phyloP scores from a whole-genome alignment of 1,284 basidiomycete genomes.

The Cerrena zonata region DNA sequence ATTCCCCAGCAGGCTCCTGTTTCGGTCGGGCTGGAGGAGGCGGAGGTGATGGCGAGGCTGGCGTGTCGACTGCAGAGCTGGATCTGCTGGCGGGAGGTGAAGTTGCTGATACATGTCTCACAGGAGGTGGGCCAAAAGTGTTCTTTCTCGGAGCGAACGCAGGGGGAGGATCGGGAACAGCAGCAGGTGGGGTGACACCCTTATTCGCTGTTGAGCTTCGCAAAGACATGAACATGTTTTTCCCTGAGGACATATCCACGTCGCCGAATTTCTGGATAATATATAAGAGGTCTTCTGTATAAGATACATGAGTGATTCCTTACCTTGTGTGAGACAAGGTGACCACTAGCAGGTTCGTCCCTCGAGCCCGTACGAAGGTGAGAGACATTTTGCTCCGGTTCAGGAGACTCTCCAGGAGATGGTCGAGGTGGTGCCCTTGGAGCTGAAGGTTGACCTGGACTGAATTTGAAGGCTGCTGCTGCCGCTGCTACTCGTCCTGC shows the following conservation, averaged over 20 bases:
- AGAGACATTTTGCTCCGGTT: not conserved
- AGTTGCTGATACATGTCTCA: constrained; percentile 31
- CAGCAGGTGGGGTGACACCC: constrained; percentile 27
- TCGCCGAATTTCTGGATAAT: constrained; percentile 54
- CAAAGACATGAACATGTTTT: constrained; percentile 46
- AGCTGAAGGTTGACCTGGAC: constrained; percentile 8
- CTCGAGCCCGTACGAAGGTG: not conserved
- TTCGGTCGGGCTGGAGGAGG: not conserved
- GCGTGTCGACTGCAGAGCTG: constrained; percentile 11
- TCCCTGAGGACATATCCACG: constrained; percentile 50
- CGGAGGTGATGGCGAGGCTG: constrained; percentile 21
- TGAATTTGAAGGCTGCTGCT: constrained; percentile 20
- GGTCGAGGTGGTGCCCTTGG: constrained; percentile 6
- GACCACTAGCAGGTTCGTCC: constrained; percentile 4
- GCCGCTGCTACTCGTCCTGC: constrained; percentile 27
- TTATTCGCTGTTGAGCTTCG: constrained; percentile 38
- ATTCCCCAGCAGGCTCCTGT: constrained; percentile 44
- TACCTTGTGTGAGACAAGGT: constrained; percentile 27
- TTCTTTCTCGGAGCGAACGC: constrained; percentile 44
- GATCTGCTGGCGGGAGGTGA: constrained; percentile 10
- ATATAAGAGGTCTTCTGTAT: not conserved
- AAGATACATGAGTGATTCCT: constrained; percentile 4
- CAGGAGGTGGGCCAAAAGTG: constrained; percentile 53
- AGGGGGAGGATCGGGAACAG: constrained; percentile 38
- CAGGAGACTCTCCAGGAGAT: not conserved